Evolutionary conservation across 805 yeast genomes (phyloP).

Genomic region (Pichia membranifaciens): DNA sequence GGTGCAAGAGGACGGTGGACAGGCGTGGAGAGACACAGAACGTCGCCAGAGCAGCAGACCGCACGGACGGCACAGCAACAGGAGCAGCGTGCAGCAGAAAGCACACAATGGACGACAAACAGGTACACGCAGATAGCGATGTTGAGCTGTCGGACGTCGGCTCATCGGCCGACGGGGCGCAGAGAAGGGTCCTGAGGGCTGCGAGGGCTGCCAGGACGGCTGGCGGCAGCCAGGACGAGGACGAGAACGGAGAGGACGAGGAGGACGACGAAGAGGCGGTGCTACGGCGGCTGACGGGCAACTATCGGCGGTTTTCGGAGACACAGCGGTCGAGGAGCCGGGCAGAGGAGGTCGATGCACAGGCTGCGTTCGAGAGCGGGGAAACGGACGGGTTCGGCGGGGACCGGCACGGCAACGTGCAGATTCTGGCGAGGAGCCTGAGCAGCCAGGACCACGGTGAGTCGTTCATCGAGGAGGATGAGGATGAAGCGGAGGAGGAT

Average conservation of each 20-base stretch:
- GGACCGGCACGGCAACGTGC: neutral
- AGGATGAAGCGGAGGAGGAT: neutral
- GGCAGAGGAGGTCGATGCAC: slow-evolving; percentile 15
- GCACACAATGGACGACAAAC: neutral
- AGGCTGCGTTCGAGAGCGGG: neutral
- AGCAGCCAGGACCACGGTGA: neutral
- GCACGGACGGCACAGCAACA: too few species aligned
- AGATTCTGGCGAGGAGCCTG: slow-evolving; percentile 1
- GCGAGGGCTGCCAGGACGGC: too few species aligned
- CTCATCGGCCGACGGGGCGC: neutral
- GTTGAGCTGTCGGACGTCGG: slow-evolving; percentile 5
- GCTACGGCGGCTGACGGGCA: slow-evolving; percentile 36
- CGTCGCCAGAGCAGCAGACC: too few species aligned
- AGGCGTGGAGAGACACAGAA: too few species aligned
- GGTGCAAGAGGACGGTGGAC: too few species aligned
- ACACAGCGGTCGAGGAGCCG: slow-evolving; percentile 15
- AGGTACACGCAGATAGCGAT: neutral
- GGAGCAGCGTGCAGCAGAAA: too few species aligned
- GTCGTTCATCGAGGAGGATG: neutral
- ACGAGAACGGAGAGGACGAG: slow-evolving; percentile 16
- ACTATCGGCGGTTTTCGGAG: slow-evolving; percentile 32
- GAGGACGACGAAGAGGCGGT: slow-evolving; percentile 28
- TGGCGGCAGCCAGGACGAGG: too few species aligned
- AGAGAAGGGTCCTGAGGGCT: too few species aligned
- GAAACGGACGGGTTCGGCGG: slow-evolving; percentile 19